Base-by-base conservation (phyloP, 768 basidiomycete genomes). In the Psilocybe tampanensis region DNA sequence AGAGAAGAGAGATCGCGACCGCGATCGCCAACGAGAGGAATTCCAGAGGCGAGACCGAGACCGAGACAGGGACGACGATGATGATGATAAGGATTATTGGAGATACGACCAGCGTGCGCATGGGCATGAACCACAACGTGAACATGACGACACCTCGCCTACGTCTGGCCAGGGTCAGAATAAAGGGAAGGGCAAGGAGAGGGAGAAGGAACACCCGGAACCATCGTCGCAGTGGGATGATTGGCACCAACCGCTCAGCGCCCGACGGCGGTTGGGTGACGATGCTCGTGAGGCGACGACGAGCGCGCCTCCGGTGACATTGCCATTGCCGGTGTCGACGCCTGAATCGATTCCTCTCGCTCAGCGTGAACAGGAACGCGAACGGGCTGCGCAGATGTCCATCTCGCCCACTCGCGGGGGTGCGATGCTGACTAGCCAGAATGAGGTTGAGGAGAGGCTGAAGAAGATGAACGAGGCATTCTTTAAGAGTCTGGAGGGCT, bases 401-500 rank as follows among this genome's bases (percentile, higher is more conserved):
- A 63, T 60, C 22, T 71, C 68, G 2, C 68, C 72, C 7, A 56
- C 55, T 19, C 61, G 68, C 22, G 82, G n/a, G n/a, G n/a, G 80
- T 8, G 78, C 84, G 17, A 81, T 89, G 79, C 72, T 89, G 29
- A 87, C 87, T n/a, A 84, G 77, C 26, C 84, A 81, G 60, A 76
- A 78, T 3, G 89, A 86, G 54, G 83, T 92, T 2, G 87, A 89
- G 51, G 85, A 84, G 68, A 74, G 81, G 59, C 66, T 92, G 52
- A 73, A 72, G 45, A 76, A 77, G 70, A 88, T 91, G 89, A 83
- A 89, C 55, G 86, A 86, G 61, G 74, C 77, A 41, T 92, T 92
- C 68, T 60, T 84, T 63, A 80, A 79, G 54, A 88, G 85, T 47
- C 70, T 92, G 29, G 83, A 85, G 55, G 86, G 85, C 17, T 72